A percentile compares a stretch with the other conserved stretches of the same genome.
These are phyloP conservation scores for Harringtonia lauricola DNA, from an alignment of 2,329 filamentous ascomycete genomes.

Conservation along the genomic window DNA sequence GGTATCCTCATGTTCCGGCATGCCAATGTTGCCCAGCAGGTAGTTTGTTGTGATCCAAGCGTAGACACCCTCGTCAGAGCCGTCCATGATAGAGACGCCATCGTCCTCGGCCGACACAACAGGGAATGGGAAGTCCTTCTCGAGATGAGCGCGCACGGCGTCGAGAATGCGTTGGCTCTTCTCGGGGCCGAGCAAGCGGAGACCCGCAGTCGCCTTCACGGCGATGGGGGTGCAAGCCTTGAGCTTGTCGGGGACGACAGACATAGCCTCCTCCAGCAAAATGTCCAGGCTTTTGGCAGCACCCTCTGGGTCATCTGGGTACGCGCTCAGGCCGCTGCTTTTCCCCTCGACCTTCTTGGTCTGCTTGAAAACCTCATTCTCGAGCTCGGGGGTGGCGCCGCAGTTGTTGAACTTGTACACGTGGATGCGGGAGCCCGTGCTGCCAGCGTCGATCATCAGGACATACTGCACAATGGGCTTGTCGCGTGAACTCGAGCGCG, in stretches of 20 bases:
- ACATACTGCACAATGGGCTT: slow-evolving; percentile 97
- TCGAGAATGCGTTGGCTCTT: slow-evolving; percentile 75
- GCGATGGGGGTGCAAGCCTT: slow-evolving; percentile 88
- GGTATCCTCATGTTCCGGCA: slow-evolving; percentile 78
- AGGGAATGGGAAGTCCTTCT: slow-evolving; percentile 87
- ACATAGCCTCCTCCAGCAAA: slow-evolving; percentile 76
- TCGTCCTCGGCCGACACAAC: slow-evolving; percentile 76
- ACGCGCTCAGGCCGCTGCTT: slow-evolving; percentile 65
- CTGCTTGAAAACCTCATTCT: slow-evolving; percentile 87
- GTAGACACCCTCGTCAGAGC: slow-evolving; percentile 92
- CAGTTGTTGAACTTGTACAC: slow-evolving; percentile 99
- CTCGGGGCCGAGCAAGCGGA: slow-evolving; percentile 74
- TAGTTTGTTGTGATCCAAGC: slow-evolving; percentile 99
- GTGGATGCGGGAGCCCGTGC: slow-evolving; percentile 94
- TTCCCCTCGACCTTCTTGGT: slow-evolving; percentile 70
- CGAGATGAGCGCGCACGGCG: slow-evolving; percentile 72
- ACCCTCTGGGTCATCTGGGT: slow-evolving; percentile 71
- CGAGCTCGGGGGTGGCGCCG: slow-evolving; percentile 85
- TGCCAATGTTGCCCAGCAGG: slow-evolving; percentile 92
- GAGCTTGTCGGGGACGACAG: slow-evolving; percentile 75
- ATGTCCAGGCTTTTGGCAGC: slow-evolving; percentile 84
- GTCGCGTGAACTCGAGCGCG: slow-evolving; percentile 69
- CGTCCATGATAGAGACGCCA: slow-evolving; percentile 95
- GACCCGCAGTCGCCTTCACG: slow-evolving; percentile 94
- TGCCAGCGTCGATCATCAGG: slow-evolving; percentile 96